A percentile compares a stretch with the other conserved stretches of the same genome.
phyloP scores from a whole-genome alignment of 148 eudicot genomes.

The Rhododendron williamsianum region DNA sequence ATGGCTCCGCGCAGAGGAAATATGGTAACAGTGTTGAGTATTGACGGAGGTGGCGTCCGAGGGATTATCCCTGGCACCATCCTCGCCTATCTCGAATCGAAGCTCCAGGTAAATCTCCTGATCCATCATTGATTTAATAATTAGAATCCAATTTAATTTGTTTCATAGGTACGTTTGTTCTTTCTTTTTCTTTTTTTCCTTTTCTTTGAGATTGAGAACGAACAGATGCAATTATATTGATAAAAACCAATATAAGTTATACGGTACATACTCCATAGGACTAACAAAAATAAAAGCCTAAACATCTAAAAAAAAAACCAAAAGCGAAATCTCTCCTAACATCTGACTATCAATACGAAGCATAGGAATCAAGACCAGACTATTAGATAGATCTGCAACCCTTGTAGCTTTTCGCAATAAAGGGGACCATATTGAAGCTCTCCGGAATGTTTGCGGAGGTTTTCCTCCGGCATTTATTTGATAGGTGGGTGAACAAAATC shows the following conservation, averaged over 20 bases:
- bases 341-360: not conserved
- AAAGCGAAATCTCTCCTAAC: not conserved
- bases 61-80: conserved; percentile 31
- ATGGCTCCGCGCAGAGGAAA: conserved; percentile 12
- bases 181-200: not conserved
- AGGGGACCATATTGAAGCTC: not conserved
- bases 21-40: conserved; percentile 22
- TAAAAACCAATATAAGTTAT: not conserved
- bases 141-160: not conserved
- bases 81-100: conserved; percentile 21
- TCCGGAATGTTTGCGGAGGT: no score
- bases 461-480: no score
- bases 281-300: not conserved
- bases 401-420: no score
- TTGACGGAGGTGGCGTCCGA: conserved; percentile 32
- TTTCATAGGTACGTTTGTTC: not conserved
- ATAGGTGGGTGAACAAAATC: no score
- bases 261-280: not conserved
- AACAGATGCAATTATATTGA: not conserved
- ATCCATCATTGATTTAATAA: not conserved
- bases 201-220: not conserved
- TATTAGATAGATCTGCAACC: not conserved
- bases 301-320: not conserved
- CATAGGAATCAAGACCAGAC: not conserved
- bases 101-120: conserved; percentile 16